Evolutionary conservation across 2,329 filamentous ascomycete genomes (phyloP).

Genomic region (Mariannaea sp.): DNA sequence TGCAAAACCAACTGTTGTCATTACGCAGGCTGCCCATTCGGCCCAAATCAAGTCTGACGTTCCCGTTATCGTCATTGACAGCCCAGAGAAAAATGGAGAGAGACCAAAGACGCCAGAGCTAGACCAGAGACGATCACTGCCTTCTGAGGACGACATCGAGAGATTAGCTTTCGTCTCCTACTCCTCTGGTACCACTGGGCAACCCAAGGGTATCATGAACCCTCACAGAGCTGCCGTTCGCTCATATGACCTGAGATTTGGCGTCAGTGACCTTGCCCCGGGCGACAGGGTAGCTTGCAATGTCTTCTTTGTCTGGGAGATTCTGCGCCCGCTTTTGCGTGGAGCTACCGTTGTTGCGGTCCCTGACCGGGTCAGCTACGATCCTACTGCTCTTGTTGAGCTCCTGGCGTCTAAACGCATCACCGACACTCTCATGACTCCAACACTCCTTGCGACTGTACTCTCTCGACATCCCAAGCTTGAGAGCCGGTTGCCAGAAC

Average conservation of each 20-base stretch:
- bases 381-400: conserved; percentile 74
- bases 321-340: conserved; percentile 74
- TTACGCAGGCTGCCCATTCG: conserved; percentile 69
- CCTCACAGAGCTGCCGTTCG: conserved; percentile 74
- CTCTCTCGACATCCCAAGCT: conserved; percentile 71
- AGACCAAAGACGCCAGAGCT: conserved; percentile 38
- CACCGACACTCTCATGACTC: conserved; percentile 84
- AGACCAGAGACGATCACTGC: conserved; percentile 55
- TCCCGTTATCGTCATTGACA: conserved; percentile 69
- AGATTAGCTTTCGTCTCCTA: conserved; percentile 80
- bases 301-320: conserved; percentile 88
- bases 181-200: conserved; percentile 77
- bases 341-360: conserved; percentile 78
- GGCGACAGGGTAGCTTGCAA: conserved; percentile 85
- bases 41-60: conserved; percentile 66
- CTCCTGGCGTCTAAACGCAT: conserved; percentile 68
- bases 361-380: conserved; percentile 77
- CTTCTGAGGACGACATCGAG: conserved; percentile 71
- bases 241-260: conserved; percentile 76
- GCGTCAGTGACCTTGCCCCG: conserved; percentile 68
- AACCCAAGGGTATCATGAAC: conserved; percentile 83
- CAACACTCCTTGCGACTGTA: conserved; percentile 76
- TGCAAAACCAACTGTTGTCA: conserved; percentile 70
- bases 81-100: conserved; percentile 41
- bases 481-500: conserved; percentile 63